phyloP scores from a whole-genome alignment of 108 stramenopile species.

The Skeletonema tropicum region DNA sequence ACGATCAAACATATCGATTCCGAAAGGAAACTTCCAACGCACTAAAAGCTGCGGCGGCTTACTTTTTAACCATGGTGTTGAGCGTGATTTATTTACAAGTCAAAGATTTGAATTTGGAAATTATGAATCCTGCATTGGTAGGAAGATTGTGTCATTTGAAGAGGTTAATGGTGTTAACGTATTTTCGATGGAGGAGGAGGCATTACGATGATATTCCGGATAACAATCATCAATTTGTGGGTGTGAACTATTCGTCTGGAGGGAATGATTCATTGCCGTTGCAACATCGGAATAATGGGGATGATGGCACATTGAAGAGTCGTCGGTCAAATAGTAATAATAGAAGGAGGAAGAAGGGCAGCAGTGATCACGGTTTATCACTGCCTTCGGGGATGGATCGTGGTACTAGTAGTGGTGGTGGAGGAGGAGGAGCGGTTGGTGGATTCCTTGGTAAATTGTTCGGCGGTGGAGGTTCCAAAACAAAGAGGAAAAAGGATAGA shows the following conservation, averaged over 20 bases:
- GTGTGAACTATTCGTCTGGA: constrained; percentile 2
- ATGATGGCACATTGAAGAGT: constrained; percentile 25
- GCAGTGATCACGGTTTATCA: constrained; percentile 5
- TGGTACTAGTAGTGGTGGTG: neutral
- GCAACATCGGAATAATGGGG: constrained; percentile 15
- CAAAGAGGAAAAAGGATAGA: constrained; percentile 44
- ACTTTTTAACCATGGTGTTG: constrained; percentile 44
- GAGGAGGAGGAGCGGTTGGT: constrained; percentile 2
- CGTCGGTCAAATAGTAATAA: constrained; percentile 18
- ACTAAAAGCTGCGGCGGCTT: constrained; percentile 48
- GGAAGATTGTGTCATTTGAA: constrained; percentile 36
- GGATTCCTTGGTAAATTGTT: constrained; percentile 34
- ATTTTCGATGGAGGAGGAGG: constrained; percentile 43
- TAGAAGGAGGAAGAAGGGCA: constrained; percentile 1
- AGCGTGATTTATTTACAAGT: constrained; percentile 42
- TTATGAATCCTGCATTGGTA: constrained; percentile 25
- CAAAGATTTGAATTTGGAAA: constrained; percentile 35
- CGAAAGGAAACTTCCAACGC: constrained; percentile 54
- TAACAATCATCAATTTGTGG: constrained; percentile 4
- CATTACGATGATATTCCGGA: constrained; percentile 53
- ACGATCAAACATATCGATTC: constrained; percentile 29
- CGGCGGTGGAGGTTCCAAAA: constrained; percentile 16
- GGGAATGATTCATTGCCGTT: neutral
- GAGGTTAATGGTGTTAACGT: constrained; percentile 30
- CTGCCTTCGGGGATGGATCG: neutral